Conservation (phyloP, 495 filamentous ascomycete genomes). For the Astrocystis sublimbata region DNA sequence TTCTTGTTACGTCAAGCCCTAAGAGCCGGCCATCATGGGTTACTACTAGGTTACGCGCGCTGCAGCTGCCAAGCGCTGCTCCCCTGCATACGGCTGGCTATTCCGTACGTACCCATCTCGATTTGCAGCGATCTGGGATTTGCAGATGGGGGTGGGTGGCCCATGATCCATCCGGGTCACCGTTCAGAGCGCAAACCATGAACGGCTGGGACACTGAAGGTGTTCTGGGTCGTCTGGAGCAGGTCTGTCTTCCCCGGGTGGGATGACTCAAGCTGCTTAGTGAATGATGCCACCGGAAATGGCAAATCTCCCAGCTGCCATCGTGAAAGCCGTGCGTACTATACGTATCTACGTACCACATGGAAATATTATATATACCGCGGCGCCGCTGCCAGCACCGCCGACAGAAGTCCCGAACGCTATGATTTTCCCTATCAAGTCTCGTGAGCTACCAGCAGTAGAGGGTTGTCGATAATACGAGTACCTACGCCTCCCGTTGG, state of each 20-base stretch:
- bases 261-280: constrained; percentile 9
- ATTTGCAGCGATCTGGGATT: neutral
- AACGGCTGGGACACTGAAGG: neutral
- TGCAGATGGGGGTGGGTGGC: neutral
- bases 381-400: neutral
- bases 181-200: constrained; percentile 1
- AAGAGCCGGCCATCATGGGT: neutral
- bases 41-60: neutral
- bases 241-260: neutral
- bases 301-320: neutral
- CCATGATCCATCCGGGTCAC: constrained; percentile 7
- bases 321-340: constrained; percentile 13
- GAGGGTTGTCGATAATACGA: neutral
- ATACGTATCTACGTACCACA: neutral
- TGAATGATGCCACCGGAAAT: neutral
- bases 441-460: neutral
- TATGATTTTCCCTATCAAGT: neutral
- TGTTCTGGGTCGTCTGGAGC: neutral
- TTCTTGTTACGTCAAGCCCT: constrained; percentile 11
- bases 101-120: no score
- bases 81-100: neutral
- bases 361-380: constrained; percentile 6
- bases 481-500: neutral
- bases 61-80: neutral
- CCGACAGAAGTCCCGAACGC: neutral